Evolutionary conservation across 78 protist species (phyloP), one percentile per base, ranked within the genome.

Genomic region (Monocercomonoides exilis): DNA sequence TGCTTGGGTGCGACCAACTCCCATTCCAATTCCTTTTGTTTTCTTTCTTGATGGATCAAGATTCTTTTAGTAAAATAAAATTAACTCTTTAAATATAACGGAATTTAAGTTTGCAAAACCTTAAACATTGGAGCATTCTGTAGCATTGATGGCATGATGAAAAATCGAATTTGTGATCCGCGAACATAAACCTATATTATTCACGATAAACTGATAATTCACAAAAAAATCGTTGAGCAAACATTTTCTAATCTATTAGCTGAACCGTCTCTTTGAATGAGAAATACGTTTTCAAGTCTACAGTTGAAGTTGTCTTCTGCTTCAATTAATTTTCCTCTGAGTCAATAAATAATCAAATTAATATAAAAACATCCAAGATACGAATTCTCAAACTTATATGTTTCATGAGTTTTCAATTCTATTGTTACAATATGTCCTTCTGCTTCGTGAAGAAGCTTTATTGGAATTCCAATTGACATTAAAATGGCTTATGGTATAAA

Each of bases 221-320:
- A 29, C 3, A 2, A 33, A 5, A 36, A 85, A 2, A 82, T 4
- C 2, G 3, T 41, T 2, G 44, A 5, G 92, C 45, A 1, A 38
- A 84, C 89, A 33, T 84, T 77, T 3, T 91, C 85, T 44, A 88
- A 0, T 3, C 42, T 2, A 2, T 45, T 11, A 2, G 84, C 80
- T 29, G 41, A 44, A n/a, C 95, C 96, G 41, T 92, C 91, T 54
- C 92, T 80, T 4, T 86, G 89, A 0, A 98, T 95, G 38, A 89
- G 35, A 2, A 93, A 92, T 43, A 94, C 91, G 43, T 92, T 82
- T 36, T 34, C 11, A 88, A 97, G 63, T 35, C 93, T 91, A 79
- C 90, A 90, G 92, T 97, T 97, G 98, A 96, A 94, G 90, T 94
- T 96, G 93, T 97, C 99, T 87, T 96, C 97, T 32, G 94, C 88